Percentiles rank a stretch among this genome's conserved stretches.
Evolutionary conservation across 73 alveolate species (phyloP).

Genomic region (Halteria grandinella): DNA sequence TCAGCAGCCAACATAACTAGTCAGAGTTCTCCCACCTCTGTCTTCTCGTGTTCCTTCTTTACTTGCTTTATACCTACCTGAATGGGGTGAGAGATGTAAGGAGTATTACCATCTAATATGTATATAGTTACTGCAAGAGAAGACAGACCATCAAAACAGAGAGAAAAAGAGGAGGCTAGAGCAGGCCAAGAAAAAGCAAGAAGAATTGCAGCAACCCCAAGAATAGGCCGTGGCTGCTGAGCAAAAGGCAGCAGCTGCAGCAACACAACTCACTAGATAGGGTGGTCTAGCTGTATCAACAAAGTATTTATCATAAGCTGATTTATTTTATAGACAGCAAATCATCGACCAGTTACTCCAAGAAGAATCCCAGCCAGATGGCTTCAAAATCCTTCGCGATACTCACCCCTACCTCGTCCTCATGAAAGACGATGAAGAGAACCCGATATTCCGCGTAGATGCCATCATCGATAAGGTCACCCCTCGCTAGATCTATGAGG

Average conservation of each 20-base stretch:
- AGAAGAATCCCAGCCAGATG: conserved; percentile 32
- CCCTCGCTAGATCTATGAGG: conserved; percentile 28
- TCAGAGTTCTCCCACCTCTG: conserved; percentile 56
- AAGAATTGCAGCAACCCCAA: neutral
- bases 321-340: neutral
- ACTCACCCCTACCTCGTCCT: conserved; percentile 6
- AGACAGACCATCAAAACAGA: conserved; percentile 11
- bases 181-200: neutral
- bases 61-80: conserved; percentile 21
- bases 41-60: conserved; percentile 24
- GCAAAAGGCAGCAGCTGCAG: conserved; percentile 11
- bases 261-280: neutral
- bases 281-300: neutral
- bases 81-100: conserved; percentile 34
- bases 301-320: neutral
- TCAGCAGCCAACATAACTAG: conserved; percentile 50
- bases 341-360: conserved; percentile 18
- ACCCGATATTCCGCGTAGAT: conserved; percentile 39
- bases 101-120: neutral
- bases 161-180: neutral
- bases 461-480: conserved; percentile 30
- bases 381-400: conserved; percentile 23
- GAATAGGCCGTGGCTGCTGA: neutral
- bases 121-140: conserved; percentile 42
- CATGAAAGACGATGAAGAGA: conserved; percentile 42